phyloP scores from a whole-genome alignment of 78 protist species.

The Chrysochromulina parva region DNA sequence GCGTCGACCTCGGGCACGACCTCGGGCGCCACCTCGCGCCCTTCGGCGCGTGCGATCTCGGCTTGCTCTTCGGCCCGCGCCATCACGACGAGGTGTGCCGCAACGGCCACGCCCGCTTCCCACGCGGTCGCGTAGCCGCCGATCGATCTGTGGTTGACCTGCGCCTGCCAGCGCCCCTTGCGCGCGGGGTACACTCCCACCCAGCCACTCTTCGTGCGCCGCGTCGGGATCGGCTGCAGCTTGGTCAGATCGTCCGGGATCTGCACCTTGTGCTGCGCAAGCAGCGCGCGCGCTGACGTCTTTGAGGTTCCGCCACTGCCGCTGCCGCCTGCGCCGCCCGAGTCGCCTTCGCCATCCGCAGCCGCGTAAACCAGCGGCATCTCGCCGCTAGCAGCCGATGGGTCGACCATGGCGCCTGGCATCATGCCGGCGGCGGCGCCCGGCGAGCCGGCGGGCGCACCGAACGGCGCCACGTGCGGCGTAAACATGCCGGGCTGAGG shows the following conservation, averaged over 20 bases:
- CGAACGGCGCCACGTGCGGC: too few species aligned
- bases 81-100: not conserved
- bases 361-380: too few species aligned
- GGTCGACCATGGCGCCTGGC: too few species aligned
- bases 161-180: conserved; percentile 1
- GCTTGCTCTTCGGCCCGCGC: not conserved
- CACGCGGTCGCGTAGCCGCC: conserved; percentile 2
- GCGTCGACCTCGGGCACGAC: too few species aligned
- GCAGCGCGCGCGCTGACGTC: not conserved
- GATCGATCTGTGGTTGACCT: not conserved
- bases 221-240: not conserved
- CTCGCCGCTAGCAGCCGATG: too few species aligned
- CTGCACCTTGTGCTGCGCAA: not conserved
- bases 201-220: not conserved
- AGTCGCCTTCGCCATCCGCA: too few species aligned
- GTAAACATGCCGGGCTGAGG: too few species aligned
- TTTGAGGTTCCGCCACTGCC: not conserved
- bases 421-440: too few species aligned
- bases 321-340: too few species aligned
- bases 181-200: conserved; percentile 8
- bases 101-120: not conserved
- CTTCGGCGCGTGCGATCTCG: not conserved
- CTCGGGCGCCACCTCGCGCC: too few species aligned
- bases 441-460: too few species aligned
- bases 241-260: not conserved